Conservation (phyloP, 2,329 filamentous ascomycete species). For the Cytospora mali region DNA sequence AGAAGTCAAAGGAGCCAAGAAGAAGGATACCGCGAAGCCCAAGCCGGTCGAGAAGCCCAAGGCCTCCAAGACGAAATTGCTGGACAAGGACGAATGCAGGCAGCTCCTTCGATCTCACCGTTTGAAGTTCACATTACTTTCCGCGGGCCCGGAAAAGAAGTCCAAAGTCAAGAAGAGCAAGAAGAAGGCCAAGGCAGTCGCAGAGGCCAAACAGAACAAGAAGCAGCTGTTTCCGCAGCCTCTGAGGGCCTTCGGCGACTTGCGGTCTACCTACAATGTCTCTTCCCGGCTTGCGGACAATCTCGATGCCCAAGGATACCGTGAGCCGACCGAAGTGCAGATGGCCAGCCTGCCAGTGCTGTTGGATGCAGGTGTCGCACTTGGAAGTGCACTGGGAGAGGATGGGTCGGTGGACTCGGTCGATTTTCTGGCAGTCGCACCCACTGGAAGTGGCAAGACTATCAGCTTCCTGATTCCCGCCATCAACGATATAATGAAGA, state of each 20-base stretch:
- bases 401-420: constrained; percentile 46
- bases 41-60: constrained; percentile 34
- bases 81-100: constrained; percentile 73
- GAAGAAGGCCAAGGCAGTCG: constrained; percentile 55
- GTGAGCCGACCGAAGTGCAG: constrained; percentile 90
- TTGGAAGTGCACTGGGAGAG: constrained; percentile 42
- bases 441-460: constrained; percentile 96
- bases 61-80: constrained; percentile 40
- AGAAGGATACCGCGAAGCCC: constrained; percentile 29
- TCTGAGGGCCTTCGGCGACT: constrained; percentile 72
- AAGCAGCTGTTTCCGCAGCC: constrained; percentile 76
- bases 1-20: constrained; percentile 31
- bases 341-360: constrained; percentile 82
- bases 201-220: constrained; percentile 56
- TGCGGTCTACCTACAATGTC: constrained; percentile 72
- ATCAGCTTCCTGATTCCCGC: constrained; percentile 88
- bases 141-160: constrained; percentile 51
- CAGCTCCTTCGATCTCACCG: constrained; percentile 77
- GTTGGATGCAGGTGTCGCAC: constrained; percentile 58
- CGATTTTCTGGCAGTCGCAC: constrained; percentile 85
- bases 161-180: constrained; percentile 51
- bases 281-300: constrained; percentile 76
- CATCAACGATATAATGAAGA: constrained; percentile 72
- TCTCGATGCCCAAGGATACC: constrained; percentile 80
- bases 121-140: constrained; percentile 80